Conservation (phyloP, 1,139 yeast species). For the Zygoascus sp. region DNA sequence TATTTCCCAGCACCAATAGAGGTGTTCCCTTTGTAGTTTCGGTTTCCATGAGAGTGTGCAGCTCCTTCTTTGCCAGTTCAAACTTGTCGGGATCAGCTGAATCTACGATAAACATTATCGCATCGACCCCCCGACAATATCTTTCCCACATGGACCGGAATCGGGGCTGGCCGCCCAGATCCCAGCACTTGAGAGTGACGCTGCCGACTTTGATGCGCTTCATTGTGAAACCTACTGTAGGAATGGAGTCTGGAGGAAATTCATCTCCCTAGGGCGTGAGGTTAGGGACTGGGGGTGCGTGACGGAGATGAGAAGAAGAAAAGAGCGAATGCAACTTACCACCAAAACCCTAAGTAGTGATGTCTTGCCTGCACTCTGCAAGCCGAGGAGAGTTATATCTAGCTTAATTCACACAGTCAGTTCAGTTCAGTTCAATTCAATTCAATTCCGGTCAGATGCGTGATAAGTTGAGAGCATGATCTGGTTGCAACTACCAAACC, state of each 20-base stretch:
- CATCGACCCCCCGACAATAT: slow-evolving; percentile 39
- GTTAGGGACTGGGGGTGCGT: neutral
- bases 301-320: neutral
- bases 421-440: neutral
- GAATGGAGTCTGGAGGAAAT: slow-evolving; percentile 38
- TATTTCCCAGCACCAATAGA: slow-evolving; percentile 37
- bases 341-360: slow-evolving; percentile 34
- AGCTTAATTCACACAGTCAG: slow-evolving; percentile 23
- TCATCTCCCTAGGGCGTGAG: slow-evolving; percentile 31
- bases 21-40: slow-evolving; percentile 37
- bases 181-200: slow-evolving; percentile 41
- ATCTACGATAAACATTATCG: slow-evolving; percentile 38
- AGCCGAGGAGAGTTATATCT: slow-evolving; percentile 37
- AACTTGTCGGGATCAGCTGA: slow-evolving; percentile 33
- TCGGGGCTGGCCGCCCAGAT: slow-evolving; percentile 40
- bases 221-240: slow-evolving; percentile 41
- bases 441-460: no score
- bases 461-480: no score
- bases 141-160: slow-evolving; percentile 42
- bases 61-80: slow-evolving; percentile 33
- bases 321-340: slow-evolving; percentile 24
- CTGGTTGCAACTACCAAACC: no score
- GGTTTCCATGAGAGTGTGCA: slow-evolving; percentile 32
- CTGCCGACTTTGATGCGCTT: slow-evolving; percentile 37
- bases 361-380: slow-evolving; percentile 42